These are phyloP conservation scores for Eucalyptus pumila DNA, from an alignment of 345 rosid species.

Conservation along the genomic window DNA sequence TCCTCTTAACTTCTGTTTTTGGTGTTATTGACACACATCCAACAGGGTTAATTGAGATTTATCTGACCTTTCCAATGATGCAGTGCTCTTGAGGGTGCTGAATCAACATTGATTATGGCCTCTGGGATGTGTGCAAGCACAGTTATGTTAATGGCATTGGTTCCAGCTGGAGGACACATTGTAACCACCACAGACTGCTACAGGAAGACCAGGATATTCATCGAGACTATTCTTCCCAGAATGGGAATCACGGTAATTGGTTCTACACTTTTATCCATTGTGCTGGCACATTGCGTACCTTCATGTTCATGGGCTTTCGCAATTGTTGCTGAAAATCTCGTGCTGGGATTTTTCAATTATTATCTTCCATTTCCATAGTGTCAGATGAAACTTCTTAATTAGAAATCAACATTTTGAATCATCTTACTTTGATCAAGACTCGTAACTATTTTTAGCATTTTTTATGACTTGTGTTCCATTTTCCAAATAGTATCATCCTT, in stretches of 20 bases:
- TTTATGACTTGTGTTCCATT: not conserved
- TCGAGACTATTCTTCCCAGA: slow-evolving; percentile 84
- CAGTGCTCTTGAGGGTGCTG: slow-evolving; percentile 97
- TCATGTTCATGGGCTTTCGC: not conserved
- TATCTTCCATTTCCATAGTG: not conserved
- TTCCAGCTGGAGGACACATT: slow-evolving; percentile 95
- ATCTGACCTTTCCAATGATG: not conserved
- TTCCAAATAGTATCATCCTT: not conserved
- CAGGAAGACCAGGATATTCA: slow-evolving; percentile 90
- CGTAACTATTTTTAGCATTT: not conserved
- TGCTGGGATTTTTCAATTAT: not conserved
- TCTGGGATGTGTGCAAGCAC: slow-evolving; percentile 99
- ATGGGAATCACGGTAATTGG: slow-evolving; percentile 71
- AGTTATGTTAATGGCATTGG: slow-evolving; percentile 82
- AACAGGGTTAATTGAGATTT: not conserved
- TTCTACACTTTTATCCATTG: not conserved
- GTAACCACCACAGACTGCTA: slow-evolving; percentile 96
- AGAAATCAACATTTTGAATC: not conserved
- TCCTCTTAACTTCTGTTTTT: not conserved
- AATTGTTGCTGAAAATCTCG: not conserved
- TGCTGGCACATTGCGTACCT: not conserved
- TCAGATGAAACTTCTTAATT: not conserved
- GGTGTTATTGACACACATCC: not conserved
- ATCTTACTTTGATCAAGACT: not conserved
- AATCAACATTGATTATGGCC: slow-evolving; percentile 87